Evolutionary conservation across 495 filamentous ascomycete species (phyloP).

Genomic region (Lophium mytilinum): DNA sequence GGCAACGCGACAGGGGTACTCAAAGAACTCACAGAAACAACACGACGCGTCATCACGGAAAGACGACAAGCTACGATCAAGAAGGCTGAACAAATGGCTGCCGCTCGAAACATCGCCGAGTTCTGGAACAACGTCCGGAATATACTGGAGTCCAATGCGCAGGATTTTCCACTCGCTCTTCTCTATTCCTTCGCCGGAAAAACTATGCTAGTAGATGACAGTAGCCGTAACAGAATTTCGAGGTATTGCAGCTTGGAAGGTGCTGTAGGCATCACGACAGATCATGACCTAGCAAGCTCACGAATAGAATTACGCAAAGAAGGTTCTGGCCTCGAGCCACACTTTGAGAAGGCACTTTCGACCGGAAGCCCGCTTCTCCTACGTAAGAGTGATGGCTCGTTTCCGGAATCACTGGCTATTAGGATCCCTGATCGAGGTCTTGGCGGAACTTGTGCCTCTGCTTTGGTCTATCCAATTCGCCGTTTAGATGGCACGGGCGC

Average conservation of each 20-base stretch:
- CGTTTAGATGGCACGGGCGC: conserved; percentile 1
- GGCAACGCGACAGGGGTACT: conserved; percentile 1
- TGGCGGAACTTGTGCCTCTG: not conserved
- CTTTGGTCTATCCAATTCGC: conserved; percentile 11
- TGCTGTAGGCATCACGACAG: conserved; percentile 3
- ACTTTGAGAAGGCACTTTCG: conserved; percentile 3
- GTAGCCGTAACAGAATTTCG: not conserved
- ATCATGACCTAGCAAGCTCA: not conserved
- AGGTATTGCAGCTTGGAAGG: conserved; percentile 3
- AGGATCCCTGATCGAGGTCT: not conserved
- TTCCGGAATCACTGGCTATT: not conserved
- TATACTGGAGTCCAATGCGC: conserved; percentile 3
- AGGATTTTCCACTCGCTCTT: conserved; percentile 13
- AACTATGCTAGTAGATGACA: not conserved
- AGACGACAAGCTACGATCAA: conserved; percentile 1
- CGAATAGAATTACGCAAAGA: not conserved
- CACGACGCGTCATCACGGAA: not conserved
- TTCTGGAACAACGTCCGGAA: conserved; percentile 8
- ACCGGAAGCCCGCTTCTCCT: conserved; percentile 5
- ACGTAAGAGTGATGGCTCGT: not conserved
- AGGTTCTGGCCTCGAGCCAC: not conserved
- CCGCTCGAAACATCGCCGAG: conserved; percentile 2
- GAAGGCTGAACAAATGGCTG: conserved; percentile 3
- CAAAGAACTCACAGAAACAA: conserved; percentile 5
- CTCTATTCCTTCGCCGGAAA: conserved; percentile 3